Base-by-base conservation (phyloP, 2,329 filamentous ascomycete species). In the Calonectria ilicicola region DNA sequence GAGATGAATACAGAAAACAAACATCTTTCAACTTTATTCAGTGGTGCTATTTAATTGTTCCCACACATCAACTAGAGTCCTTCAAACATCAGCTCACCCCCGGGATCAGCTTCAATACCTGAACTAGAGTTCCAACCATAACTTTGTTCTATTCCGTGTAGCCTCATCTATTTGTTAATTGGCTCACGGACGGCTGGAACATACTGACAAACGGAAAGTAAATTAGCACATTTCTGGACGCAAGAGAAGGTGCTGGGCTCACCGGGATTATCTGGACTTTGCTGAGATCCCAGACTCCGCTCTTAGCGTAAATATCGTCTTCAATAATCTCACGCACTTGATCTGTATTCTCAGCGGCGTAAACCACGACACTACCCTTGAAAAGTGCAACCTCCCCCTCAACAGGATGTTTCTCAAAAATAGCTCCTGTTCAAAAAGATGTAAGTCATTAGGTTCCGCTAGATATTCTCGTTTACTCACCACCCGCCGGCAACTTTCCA, bases 201-300 rank as follows among this genome's bases (percentile, higher is more conserved):
- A 5, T 72, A 74, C 72, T 73, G 1, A 14, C 12, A 1, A 15
- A 38, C 15, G 23, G 1, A 10, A n/a, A 63, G n/a, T 21, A 15
- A 2, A 14, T 40, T 0, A 51, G 26, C 6, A 26, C 7, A 15
- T 7, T 12, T 9, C 10, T 12, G n/a, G 12, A 3, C 10, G 17
- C 2, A 10, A 26, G 6, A 23, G 23, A 5, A n/a, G n/a, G 2
- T 23, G 21, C 5, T 44, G 12, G 15, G 67, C 70, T 67, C 70
- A 78, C 76, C 65, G 74, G 75, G 58, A 74, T 70, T 1, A 79
- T 73, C 21, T 79, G 78, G 2, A 47, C 76, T 9, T 79, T 79
- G 8, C 75, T 75, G 2, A 79, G 70, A 58, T 79, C 75, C 75
- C 76, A 79, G 1, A 79, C 78, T 6, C 72, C 77, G 14, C 60